Base-by-base conservation (phyloP, 1,139 yeast species). In the Arxiozyma slooffiae region DNA sequence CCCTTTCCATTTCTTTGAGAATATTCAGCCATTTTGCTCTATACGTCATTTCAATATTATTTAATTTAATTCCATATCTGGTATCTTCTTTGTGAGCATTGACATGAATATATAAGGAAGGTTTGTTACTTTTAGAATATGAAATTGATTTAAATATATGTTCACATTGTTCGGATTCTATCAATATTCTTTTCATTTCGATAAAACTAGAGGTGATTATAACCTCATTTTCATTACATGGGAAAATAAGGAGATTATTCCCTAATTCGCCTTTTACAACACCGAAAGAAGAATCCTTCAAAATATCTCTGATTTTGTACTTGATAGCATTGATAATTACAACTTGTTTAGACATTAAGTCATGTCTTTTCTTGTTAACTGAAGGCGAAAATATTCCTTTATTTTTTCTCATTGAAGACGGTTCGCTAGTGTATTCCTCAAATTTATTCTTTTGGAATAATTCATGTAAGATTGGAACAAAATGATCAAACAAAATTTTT, bases 21-120 rank as follows among this genome's bases (percentile, higher is more conserved):
- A 52, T 14, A 14, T 57, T 57, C 47, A 81, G 58, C 89, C 88
- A 82, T 26, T 67, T 62, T 0, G 87, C 77, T 58, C 78, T 76
- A 54, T 80, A 81, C 41, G 78, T 79, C 3, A 81, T 21, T 18
- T 69, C 53, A 16, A 76, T 52, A 50, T 78, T 76, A 45, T 76
- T 68, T n/a, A 79, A 54, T 23, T 71, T 68, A 1, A 79, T 50
- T 24, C 74, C 77, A 2, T 64, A 34, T 5, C 57, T 60, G 21
- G 66, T 77, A 1, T 63, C 21, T 2, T 56, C 59, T 20, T 67
- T 60, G 20, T 60, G 57, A 4, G 55, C 54, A 40, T 64, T 66
- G 7, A 61, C 53, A 48, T 63, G 68, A 1, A 66, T 17, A 16
- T 67, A 67, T 0, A 74, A 9, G 30, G 67, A 56, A 2, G 79